Evolutionary conservation across 768 basidiomycete species (phyloP).

Genomic region (Psilocybe tampanensis): DNA sequence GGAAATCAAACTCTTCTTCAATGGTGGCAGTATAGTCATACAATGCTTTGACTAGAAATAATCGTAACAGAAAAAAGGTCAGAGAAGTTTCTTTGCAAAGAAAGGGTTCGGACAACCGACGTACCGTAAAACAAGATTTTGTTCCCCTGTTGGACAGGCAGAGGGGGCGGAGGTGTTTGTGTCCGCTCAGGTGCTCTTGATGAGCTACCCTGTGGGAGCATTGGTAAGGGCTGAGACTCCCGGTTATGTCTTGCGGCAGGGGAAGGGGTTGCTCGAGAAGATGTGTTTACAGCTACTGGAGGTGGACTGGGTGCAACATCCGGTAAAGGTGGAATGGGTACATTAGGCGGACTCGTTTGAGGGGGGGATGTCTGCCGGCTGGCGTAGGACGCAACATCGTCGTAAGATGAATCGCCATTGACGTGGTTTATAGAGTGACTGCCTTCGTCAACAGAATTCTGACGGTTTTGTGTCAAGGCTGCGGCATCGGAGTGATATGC

Average conservation of each 20-base stretch:
- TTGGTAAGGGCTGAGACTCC: slow-evolving; percentile 29
- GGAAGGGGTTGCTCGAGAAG: slow-evolving; percentile 17
- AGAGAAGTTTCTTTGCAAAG: neutral
- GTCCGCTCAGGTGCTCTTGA: slow-evolving; percentile 21
- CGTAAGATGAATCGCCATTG: slow-evolving; percentile 23
- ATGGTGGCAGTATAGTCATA: slow-evolving; percentile 87
- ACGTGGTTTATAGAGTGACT: slow-evolving; percentile 7
- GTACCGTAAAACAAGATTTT: slow-evolving; percentile 86
- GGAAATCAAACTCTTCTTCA: slow-evolving; percentile 95
- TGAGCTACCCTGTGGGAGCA: slow-evolving; percentile 22
- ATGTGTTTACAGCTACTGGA: slow-evolving; percentile 7
- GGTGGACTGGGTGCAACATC: slow-evolving; percentile 10
- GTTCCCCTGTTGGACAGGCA: slow-evolving; percentile 26
- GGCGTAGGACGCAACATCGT: slow-evolving; percentile 10
- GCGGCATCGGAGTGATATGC: slow-evolving; percentile 17
- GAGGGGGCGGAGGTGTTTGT: slow-evolving; percentile 29
- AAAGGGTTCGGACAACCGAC: slow-evolving; percentile 26
- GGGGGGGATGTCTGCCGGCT: slow-evolving; percentile 25
- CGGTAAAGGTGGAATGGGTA: slow-evolving; percentile 28
- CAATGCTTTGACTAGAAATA: slow-evolving; percentile 72
- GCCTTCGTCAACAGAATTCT: slow-evolving; percentile 13
- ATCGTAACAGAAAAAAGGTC: neutral
- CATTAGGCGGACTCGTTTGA: slow-evolving; percentile 26
- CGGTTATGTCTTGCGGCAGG: slow-evolving; percentile 18
- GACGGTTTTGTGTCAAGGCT: slow-evolving; percentile 12